Conservation (phyloP, 1,284 basidiomycete species). For the Fistulinella cinereoalba region DNA sequence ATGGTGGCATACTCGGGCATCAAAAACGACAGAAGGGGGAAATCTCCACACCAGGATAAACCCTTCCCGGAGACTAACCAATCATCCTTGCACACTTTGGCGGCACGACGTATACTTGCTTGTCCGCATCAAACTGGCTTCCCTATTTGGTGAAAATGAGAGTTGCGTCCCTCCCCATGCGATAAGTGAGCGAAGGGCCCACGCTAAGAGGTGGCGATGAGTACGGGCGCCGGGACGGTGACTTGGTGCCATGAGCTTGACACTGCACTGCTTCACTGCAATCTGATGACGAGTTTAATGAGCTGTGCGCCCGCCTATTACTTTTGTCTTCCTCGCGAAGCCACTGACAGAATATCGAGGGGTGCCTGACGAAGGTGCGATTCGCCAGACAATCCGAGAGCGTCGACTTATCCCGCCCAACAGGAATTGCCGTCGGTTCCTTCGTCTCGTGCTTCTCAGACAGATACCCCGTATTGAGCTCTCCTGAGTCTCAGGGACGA, state of each 20-base stretch:
- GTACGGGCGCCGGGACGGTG: no score
- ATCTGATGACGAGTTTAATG: no score
- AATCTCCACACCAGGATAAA: background rate
- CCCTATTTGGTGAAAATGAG: background rate
- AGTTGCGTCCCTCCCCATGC: slow-evolving; percentile 5
- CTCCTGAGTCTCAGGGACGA: background rate
- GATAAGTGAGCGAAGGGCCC: background rate
- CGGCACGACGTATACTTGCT: slow-evolving; percentile 17
- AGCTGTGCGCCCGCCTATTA: slow-evolving; percentile 10
- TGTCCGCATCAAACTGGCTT: slow-evolving; percentile 1
- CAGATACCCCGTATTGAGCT: background rate
- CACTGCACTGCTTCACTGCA: background rate
- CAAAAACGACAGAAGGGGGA: slow-evolving; percentile 8
- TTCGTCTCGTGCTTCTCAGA: background rate
- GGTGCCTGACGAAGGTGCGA: background rate
- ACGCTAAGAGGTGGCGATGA: slow-evolving; percentile 3
- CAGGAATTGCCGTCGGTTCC: slow-evolving; percentile 5
- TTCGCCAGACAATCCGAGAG: background rate
- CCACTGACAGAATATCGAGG: no score
- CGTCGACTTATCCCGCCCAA: slow-evolving; percentile 13
- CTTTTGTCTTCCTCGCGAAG: slow-evolving; percentile 7
- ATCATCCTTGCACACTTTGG: slow-evolving; percentile 12
- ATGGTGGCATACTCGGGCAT: slow-evolving; percentile 14
- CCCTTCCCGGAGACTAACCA: background rate
- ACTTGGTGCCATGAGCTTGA: background rate